These are phyloP conservation scores for Backusella tuberculispora DNA, from an alignment of 192 early-diverging fungal genomes.

Conservation along the genomic window DNA sequence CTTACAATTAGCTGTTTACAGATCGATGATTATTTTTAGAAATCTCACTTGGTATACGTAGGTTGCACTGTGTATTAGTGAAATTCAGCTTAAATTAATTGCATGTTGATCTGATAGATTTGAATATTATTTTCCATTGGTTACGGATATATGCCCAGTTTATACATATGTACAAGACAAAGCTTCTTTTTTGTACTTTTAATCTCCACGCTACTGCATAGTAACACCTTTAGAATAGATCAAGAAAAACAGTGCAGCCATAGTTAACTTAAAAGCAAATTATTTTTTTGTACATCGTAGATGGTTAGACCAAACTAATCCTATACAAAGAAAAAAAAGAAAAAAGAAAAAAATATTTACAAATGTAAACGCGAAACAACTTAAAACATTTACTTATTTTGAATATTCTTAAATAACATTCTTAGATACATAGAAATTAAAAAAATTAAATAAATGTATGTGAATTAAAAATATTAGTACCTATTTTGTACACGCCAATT, in stretches of 20 bases:
- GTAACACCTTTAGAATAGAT: background rate
- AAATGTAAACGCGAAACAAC: background rate
- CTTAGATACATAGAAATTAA: too few species aligned
- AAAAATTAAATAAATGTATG: too few species aligned
- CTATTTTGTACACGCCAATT: too few species aligned
- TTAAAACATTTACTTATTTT: background rate
- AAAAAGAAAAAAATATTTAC: background rate
- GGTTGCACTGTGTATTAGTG: background rate
- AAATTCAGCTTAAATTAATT: background rate
- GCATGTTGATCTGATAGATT: background rate
- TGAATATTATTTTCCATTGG: background rate
- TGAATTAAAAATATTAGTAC: too few species aligned
- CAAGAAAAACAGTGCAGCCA: background rate
- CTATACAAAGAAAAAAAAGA: background rate
- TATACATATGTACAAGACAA: background rate
- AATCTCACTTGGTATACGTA: background rate
- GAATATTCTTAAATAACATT: too few species aligned
- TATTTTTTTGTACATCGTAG: background rate
- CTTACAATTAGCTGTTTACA: background rate
- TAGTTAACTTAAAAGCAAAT: too few species aligned
- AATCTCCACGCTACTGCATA: too few species aligned
- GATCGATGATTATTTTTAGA: slow-evolving; percentile 13
- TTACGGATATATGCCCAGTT: background rate
- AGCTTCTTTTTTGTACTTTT: too few species aligned
- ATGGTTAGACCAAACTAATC: background rate